Base-by-base conservation (phyloP, 2,329 filamentous ascomycete species). In the Curvularia verruculosa region DNA sequence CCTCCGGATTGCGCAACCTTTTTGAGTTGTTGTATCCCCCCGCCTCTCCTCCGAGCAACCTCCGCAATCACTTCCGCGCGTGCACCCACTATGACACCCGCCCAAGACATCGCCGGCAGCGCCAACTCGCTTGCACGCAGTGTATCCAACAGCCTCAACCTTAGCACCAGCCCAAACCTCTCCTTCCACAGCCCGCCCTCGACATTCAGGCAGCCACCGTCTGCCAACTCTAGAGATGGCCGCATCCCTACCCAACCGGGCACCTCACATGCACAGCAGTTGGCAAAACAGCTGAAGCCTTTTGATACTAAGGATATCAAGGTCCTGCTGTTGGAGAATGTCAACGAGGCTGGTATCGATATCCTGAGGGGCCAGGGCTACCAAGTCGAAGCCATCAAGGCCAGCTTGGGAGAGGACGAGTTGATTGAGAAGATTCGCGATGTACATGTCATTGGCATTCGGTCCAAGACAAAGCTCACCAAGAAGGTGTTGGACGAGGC, bases 401-500 rank as follows among this genome's bases (percentile, higher is more conserved):
- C 87, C 63, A 96, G 93, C 31, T 81, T 99, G 54, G 89, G 92
- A 0, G 95, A 99, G 76, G 92, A 95, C 68, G 85, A 98, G 80
- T 85, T 99, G 69, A 96, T 99, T 75, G 89, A 96, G 81, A 99
- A 96, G 84, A 99, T 99, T 74, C 96, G 92, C 60, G 90, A 97
- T 75, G 91, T 97, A 26, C 95, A 99, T 74, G 95, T 98, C 71
- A 95, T 99, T 75, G 95, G 95, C 65, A 98, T 99, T 70, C 91
- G 95, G 64, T 98, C 94, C 58, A 99, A 99, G 83, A 99, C 95
- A 31, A 96, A 95, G 81, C 85, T 99, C 74, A 94, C 88, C 8
- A 88, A 90, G 61, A 89, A 88, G 71, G 91, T 99, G 26, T 84
- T 99, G 59, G 84, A 86, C 54, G 89, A 96, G 76, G 95, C 95